Evolutionary conservation across 768 basidiomycete genomes (phyloP).

Genomic region (Leccinum incarnatum): DNA sequence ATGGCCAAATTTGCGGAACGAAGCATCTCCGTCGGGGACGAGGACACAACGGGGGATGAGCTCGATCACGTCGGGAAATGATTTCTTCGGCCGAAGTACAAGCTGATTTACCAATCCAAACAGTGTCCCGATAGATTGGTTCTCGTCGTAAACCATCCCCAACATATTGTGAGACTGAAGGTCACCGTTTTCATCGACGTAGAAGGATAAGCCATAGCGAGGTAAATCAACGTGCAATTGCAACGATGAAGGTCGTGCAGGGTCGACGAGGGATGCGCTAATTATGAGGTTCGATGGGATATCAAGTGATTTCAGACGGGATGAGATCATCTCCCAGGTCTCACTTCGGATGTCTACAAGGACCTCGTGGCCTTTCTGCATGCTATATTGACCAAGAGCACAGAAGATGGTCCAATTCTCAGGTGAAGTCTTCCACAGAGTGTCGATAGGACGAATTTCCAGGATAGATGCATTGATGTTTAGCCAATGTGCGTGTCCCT

Average conservation of each 20-base stretch:
- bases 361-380: background rate
- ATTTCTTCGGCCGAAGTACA: constrained; percentile 32
- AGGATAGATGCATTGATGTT: constrained; percentile 16
- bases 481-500: constrained; percentile 28
- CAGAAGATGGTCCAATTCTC: constrained; percentile 23
- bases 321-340: constrained; percentile 22
- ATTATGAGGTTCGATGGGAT: constrained; percentile 16
- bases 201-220: constrained; percentile 39
- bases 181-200: constrained; percentile 27
- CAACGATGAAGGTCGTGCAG: background rate
- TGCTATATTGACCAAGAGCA: constrained; percentile 1
- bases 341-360: constrained; percentile 27
- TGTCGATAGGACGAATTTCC: constrained; percentile 24
- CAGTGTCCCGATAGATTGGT: constrained; percentile 41
- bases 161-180: constrained; percentile 40
- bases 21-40: constrained; percentile 35
- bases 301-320: constrained; percentile 14
- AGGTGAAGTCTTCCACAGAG: constrained; percentile 14
- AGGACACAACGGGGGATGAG: constrained; percentile 26
- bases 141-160: constrained; percentile 37
- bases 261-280: background rate
- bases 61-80: background rate
- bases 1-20: constrained; percentile 1
- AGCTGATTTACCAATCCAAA: constrained; percentile 42
- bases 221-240: constrained; percentile 34